Base-by-base conservation (phyloP, 2,329 filamentous ascomycete species). In the Botrytis pseudocinerea region DNA sequence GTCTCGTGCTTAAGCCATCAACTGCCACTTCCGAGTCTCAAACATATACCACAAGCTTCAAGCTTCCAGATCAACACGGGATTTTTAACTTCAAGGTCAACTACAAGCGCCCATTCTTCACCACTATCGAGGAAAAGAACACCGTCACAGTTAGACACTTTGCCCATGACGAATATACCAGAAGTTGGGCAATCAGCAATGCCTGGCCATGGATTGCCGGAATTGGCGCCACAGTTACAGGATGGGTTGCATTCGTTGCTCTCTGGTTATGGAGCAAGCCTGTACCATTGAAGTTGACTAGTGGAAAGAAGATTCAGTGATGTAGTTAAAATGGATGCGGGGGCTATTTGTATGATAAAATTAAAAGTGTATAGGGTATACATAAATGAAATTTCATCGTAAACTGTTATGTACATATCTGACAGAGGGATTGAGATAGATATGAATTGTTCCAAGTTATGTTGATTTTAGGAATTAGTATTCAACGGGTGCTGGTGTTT, bases 61-160 rank as follows among this genome's bases (percentile, higher is more conserved):
- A 87, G 76, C 88, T 95, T 6, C 96, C 96, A 7, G 96, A 99
- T 82, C 96, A 99, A 84, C 96, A 99, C 85, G 96, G 96, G 81
- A 98, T 99, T 84, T 99, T 98, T 88, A 97, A 97, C 85, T 98
- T 99, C 88, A 90, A 91, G 81, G 88, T 98, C 83, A 97, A 98
- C 87, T 98, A 98, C 88, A 97, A 97, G 87, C 91, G 96, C 10
- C 94, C 95, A 1, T 97, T 98, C 86, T 84, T 97, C 78, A 96
- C 90, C 79, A 92, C 91, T 82, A 82, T 99, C 70, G 95, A 98
- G 81, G 94, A 98, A 86, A 98, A 98, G 89, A 89, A 91, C 78
- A 96, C 95, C 35, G 95, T 98, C 70, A 97, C 95, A 0, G 94
- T 99, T 46, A 90, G 96, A 64, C 96, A 99, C 85, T 96, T 97